These are phyloP conservation scores for Mycena polygramma DNA, from an alignment of 768 basidiomycete genomes.

Conservation along the genomic window DNA sequence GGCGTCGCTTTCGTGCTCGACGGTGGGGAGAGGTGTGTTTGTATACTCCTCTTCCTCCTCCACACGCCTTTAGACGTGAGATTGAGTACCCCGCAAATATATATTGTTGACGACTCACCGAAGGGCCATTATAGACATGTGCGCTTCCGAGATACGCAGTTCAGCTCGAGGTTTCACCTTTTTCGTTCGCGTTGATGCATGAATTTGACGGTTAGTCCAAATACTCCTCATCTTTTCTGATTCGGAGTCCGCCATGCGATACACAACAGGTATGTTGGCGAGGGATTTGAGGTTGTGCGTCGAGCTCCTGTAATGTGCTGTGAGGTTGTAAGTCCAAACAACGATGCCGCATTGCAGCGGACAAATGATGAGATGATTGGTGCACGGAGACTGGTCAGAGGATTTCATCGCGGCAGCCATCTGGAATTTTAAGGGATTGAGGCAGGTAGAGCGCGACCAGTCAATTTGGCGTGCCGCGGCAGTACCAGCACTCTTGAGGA, in stretches of 20 bases:
- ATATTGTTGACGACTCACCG: neutral
- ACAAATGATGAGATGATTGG: slow-evolving; percentile 5
- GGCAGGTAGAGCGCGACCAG: slow-evolving; percentile 15
- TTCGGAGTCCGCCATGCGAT: slow-evolving; percentile 1
- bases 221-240: neutral
- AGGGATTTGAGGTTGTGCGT: neutral
- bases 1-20: too few relatives aligned
- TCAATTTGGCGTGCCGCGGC: slow-evolving; percentile 9
- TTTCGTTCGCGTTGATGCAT: neutral
- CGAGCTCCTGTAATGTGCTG: neutral
- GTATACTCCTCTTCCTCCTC: neutral
- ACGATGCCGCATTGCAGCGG: neutral
- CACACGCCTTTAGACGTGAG: neutral
- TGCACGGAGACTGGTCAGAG: neutral
- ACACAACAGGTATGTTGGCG: neutral
- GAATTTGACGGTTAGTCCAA: neutral
- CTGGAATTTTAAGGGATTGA: neutral
- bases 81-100: neutral
- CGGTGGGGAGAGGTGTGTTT: too few relatives aligned
- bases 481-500: slow-evolving; percentile 34
- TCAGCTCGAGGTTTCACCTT: neutral
- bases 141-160: neutral
- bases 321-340: slow-evolving; percentile 24
- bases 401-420: slow-evolving; percentile 17
- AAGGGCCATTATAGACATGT: neutral